These are phyloP conservation scores for Musa balbisiana DNA, from an alignment of 202 grass and related monocot species.

Conservation along the genomic window DNA sequence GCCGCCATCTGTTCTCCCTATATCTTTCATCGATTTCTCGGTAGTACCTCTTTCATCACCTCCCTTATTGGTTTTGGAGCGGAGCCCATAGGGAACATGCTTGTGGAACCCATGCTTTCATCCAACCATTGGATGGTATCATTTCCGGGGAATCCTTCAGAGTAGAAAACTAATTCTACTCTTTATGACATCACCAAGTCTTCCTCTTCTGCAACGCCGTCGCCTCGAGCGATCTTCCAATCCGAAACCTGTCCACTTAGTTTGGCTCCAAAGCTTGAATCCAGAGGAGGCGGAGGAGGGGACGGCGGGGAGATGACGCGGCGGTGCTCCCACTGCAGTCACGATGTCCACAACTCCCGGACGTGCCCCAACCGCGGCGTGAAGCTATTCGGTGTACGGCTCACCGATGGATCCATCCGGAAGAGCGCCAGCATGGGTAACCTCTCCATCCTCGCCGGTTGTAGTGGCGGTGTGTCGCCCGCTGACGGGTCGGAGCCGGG, in stretches of 20 bases:
- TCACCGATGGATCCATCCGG: slow-evolving; percentile 90
- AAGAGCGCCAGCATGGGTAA: slow-evolving; percentile 99
- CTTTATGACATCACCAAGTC: background rate
- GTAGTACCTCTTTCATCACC: too few relatives aligned
- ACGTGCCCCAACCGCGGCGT: slow-evolving; percentile 96
- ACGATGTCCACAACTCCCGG: slow-evolving; percentile 96
- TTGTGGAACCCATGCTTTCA: too few relatives aligned
- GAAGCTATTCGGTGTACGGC: slow-evolving; percentile 89
- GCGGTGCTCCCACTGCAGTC: slow-evolving; percentile 97
- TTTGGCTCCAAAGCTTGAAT: background rate
- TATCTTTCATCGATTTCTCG: too few relatives aligned
- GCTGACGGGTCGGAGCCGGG: slow-evolving; percentile 45
- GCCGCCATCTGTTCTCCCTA: too few relatives aligned
- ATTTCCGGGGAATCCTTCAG: too few relatives aligned
- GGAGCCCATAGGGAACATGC: too few relatives aligned
- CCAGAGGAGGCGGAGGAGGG: background rate
- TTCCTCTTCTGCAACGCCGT: background rate
- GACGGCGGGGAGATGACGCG: slow-evolving; percentile 51
- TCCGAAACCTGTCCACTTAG: background rate
- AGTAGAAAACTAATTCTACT: too few relatives aligned
- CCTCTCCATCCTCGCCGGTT: slow-evolving; percentile 79
- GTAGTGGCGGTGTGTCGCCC: slow-evolving; percentile 66
- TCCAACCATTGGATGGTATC: too few relatives aligned
- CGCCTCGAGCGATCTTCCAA: background rate
- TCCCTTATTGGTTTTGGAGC: too few relatives aligned